Conservation (phyloP, 192 early-diverging fungal genomes). For the Lunasporangiospora selenospora region DNA sequence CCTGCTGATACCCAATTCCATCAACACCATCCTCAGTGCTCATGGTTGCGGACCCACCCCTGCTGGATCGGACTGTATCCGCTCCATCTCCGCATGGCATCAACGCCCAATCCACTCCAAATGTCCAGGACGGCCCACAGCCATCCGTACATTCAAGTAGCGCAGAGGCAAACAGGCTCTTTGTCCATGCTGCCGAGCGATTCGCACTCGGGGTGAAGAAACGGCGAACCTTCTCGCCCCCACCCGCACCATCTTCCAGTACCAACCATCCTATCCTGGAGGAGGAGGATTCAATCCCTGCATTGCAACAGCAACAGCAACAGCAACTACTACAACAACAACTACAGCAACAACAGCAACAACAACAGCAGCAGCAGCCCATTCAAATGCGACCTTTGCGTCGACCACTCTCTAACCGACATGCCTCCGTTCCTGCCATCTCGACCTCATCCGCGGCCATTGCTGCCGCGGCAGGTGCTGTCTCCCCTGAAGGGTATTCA, state of each 20-base stretch:
- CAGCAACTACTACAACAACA: not conserved
- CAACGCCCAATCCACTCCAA: not conserved
- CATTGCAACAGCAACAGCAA: constrained; percentile 1
- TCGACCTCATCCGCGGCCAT: no score
- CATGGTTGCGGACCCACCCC: no score
- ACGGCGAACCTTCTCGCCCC: constrained; percentile 7
- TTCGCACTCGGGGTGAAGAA: constrained; percentile 10
- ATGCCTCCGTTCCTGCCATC: no score
- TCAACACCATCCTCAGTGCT: no score
- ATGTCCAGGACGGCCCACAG: not conserved
- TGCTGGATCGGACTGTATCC: no score
- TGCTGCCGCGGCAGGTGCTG: no score
- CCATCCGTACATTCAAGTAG: no score
- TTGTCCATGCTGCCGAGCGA: constrained; percentile 6
- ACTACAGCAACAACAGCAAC: not conserved
- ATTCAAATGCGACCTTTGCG: no score
- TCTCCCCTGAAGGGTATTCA: not conserved
- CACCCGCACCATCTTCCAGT: not conserved
- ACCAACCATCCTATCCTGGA: not conserved
- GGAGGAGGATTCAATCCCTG: not conserved
- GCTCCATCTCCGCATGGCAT: no score
- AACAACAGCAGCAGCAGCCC: no score
- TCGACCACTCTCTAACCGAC: no score
- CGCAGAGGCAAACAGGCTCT: constrained; percentile 12
- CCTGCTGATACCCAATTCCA: no score